Base-by-base conservation (phyloP, 1,284 basidiomycete genomes). In the Pyrrhoderma noxium region DNA sequence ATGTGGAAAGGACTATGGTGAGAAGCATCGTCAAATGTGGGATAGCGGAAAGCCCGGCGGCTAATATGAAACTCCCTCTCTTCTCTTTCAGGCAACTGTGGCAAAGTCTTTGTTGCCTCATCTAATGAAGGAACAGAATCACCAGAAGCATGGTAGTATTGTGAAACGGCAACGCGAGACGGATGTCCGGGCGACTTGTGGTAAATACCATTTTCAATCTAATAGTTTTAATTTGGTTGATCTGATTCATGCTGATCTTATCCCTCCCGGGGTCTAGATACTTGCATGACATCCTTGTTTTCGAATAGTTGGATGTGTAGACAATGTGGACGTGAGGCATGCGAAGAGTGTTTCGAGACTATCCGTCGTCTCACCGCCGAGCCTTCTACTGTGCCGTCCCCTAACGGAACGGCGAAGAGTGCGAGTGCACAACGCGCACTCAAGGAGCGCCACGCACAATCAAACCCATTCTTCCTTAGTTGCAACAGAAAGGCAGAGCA, bases 261-360 rank as follows among this genome's bases (percentile, higher is more conserved):
- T 14, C 9, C 38, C 38, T 51, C 52, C 36, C 43, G 25, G 36
- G 44, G 21, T 41, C 38, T 61, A 92, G 92, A 97, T 67, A 91
- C 87, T 2, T 97, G 94, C 65, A 85, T 89, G 70, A 93, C 91
- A 2, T 92, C 90, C 13, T 82, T 97, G 54, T 95, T 96, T 65
- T 85, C 85, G 4, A 84, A 83, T 52, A 89, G 82, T 53, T 96
- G 85, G 80, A 87, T 93, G 75, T 97, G 93, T 65, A 75, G 80
- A 8, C 64, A 77, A n/a, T 97, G 93, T 64, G 93, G 92, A 1
- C 81, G 90, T 13, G 94, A 96, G 66, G 83, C 88, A 14, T 97
- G 93, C 62, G 73, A 82, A 0, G 84, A 89, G 50, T 97, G 94
- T 64, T 89, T 81, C 61, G 70, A 76, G 22, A 82, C 80, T 57